Base-by-base conservation (phyloP, 352 stramenopile genomes). In the Globisporangium viniferum region DNA sequence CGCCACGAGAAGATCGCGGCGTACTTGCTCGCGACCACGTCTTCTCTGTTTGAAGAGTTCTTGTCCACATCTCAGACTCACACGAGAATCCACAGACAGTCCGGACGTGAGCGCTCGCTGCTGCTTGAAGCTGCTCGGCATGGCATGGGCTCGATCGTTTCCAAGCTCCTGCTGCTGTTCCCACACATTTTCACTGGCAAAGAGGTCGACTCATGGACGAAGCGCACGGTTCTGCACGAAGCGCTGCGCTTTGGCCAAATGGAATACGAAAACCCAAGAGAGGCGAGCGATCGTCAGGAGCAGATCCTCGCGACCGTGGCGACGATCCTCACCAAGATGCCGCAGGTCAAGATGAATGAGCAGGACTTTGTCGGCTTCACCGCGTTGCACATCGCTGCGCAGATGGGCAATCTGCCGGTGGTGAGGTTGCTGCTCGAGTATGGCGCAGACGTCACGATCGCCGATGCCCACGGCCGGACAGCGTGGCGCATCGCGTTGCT, bases 401-500 rank as follows among this genome's bases (percentile, higher is more conserved):
- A 78, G 54, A 54, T 71, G n/a, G 84, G 84, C 0, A 79, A 86
- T 55, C 31, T 88, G 4, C 51, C 58, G 4, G 73, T 73, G 0
- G 82, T 89, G 24, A 72, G 66, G 2, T 54, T 77, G 22, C 67
- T 92, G 15, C 57, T 92, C 8, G 69, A 77, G 3, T 73, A 80
- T n/a, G 79, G 74, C 2, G 79, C 77, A 0, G 81, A 92, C 48
- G 78, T 89, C 15, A 72, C 57, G 1, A 46, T 89, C 3, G 64
- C 74, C 1, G 82, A 92, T 58, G 59, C 24, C 14, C 66, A 82
- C 0, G 75, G 73, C 18, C 81, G 82, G 35, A 88, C 76, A 15
- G 78, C 84, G 27, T 92, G 84, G 84, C 73, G 82, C 7, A 75
- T 92, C 0, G 84, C 84, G 12, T 58, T 91, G 31, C 57, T 88